Conservation (phyloP, 192 early-diverging fungal genomes). For the Spinellus fusiger region DNA sequence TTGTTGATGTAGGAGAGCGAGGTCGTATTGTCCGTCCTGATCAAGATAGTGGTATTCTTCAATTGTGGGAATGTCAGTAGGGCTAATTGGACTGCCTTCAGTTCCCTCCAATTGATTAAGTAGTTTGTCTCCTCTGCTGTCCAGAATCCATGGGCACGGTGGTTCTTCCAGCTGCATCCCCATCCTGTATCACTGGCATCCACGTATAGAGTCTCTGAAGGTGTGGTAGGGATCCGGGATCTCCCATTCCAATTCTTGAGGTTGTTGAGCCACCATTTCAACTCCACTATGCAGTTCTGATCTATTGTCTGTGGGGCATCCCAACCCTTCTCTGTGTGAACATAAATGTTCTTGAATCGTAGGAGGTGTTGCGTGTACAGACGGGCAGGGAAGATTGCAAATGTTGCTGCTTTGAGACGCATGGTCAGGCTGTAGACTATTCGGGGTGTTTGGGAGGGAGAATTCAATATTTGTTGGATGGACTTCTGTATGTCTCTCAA, state of each 20-base stretch:
- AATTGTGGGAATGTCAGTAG: neutral
- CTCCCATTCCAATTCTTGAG: constrained; percentile 19
- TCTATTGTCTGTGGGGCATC: neutral
- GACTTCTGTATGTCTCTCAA: constrained; percentile 19
- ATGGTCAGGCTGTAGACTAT: constrained; percentile 16
- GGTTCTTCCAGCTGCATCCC: constrained; percentile 5
- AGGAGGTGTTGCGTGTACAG: constrained; percentile 23
- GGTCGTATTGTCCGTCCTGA: constrained; percentile 9
- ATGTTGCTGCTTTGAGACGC: constrained; percentile 18
- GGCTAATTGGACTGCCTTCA: constrained; percentile 12
- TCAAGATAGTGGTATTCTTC: neutral
- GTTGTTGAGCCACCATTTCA: constrained; percentile 9
- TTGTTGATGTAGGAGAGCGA: constrained; percentile 2
- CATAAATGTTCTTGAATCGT: constrained; percentile 19
- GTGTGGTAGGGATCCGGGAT: constrained; percentile 9
- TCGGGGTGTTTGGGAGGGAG: neutral
- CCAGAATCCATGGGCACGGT: constrained; percentile 10
- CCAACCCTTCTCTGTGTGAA: neutral
- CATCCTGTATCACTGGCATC: constrained; percentile 27
- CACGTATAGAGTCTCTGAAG: constrained; percentile 21
- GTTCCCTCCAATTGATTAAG: constrained; percentile 33
- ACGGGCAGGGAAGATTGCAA: constrained; percentile 25
- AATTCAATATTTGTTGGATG: constrained; percentile 13
- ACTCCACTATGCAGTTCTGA: neutral
- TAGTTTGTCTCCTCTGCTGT: neutral